Conservation (phyloP, 75 land plant species). For the Pinus taeda region DNA sequence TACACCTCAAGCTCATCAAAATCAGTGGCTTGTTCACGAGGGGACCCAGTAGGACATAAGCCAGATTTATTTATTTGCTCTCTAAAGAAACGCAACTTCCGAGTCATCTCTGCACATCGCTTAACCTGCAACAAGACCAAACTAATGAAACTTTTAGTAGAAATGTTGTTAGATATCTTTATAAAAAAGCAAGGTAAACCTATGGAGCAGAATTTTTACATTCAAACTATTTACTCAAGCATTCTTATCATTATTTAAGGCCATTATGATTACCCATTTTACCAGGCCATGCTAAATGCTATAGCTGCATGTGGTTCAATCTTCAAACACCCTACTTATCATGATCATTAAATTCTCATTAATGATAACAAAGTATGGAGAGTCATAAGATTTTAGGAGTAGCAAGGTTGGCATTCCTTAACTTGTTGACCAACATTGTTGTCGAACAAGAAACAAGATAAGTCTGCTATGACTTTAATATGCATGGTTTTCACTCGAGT, state of each 20-base stretch:
- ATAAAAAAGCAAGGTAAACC: background rate
- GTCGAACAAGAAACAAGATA: no score
- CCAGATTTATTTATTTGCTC: constrained; percentile 84
- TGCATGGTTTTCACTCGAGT: no score
- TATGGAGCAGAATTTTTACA: background rate
- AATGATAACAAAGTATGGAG: no score
- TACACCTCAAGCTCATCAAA: constrained; percentile 79
- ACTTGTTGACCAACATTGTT: no score
- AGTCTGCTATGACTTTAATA: no score
- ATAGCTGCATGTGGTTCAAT: no score
- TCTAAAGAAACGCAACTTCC: constrained; percentile 72
- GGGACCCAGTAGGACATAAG: constrained; percentile 41
- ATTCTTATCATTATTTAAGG: background rate
- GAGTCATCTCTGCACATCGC: constrained; percentile 87
- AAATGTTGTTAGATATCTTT: constrained; percentile 3
- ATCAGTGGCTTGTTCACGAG: constrained; percentile 43
- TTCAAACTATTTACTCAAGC: background rate
- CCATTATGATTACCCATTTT: background rate
- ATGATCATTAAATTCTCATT: no score
- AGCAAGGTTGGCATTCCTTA: no score
- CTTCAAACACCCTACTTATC: no score
- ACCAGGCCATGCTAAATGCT: no score
- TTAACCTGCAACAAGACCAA: constrained; percentile 59
- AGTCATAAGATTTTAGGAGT: no score
- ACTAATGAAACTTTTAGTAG: background rate